These are phyloP conservation scores for Avicennia marina DNA, from an alignment of 257 asterid species.

Conservation along the genomic window DNA sequence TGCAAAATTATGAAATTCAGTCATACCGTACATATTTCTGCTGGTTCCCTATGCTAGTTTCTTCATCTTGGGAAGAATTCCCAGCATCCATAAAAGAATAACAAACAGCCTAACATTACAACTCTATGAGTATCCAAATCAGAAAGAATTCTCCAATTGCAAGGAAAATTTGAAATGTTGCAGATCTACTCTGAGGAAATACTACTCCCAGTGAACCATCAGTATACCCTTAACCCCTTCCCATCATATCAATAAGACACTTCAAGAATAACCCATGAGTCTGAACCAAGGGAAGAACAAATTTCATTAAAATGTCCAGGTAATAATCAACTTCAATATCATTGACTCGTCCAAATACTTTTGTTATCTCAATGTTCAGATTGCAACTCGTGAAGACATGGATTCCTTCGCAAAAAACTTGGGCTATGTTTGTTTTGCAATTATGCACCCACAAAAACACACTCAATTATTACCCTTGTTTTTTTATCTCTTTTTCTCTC, in stretches of 20 bases:
- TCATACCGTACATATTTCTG: constrained; percentile 50
- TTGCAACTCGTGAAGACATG: too few relatives aligned
- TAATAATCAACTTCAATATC: too few relatives aligned
- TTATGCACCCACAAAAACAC: too few relatives aligned
- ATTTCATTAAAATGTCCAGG: too few relatives aligned
- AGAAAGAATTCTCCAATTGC: constrained; percentile 2
- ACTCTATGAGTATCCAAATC: constrained; percentile 10
- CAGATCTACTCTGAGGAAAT: not conserved
- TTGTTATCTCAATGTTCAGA: too few relatives aligned
- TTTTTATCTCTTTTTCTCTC: too few relatives aligned
- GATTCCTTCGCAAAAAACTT: too few relatives aligned
- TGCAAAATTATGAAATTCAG: constrained; percentile 4
- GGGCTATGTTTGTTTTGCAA: too few relatives aligned
- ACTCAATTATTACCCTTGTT: too few relatives aligned
- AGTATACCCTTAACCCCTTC: not conserved
- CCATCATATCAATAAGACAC: not conserved
- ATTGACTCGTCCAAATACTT: too few relatives aligned
- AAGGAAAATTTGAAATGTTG: constrained; percentile 7
- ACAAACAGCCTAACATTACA: constrained; percentile 58
- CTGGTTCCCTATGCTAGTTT: constrained; percentile 26
- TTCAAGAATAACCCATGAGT: not conserved
- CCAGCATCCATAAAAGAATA: constrained; percentile 57
- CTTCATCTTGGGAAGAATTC: constrained; percentile 33
- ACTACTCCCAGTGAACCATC: not conserved
- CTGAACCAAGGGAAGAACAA: not conserved